These are phyloP conservation scores for Solidago caesia DNA, from an alignment of 129 eudicot species.

Conservation along the genomic window DNA sequence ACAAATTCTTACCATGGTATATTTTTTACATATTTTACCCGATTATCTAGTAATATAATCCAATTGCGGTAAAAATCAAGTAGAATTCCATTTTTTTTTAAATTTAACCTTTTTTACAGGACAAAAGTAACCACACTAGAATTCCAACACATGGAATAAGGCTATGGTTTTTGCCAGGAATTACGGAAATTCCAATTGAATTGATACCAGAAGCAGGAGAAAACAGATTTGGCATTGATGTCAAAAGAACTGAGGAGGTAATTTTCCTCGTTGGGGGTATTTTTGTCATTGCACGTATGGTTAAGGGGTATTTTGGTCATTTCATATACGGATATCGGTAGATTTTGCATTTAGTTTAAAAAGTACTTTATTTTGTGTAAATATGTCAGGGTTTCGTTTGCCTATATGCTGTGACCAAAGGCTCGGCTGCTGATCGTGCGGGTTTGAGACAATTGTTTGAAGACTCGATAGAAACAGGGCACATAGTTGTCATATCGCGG, in stretches of 20 bases:
- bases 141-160: conserved; percentile 40
- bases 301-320: neutral
- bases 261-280: neutral
- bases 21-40: neutral
- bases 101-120: conserved; percentile 3
- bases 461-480: conserved; percentile 37
- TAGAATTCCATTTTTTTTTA: neutral
- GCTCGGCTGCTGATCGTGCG: conserved; percentile 61
- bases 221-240: conserved; percentile 52
- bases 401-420: conserved; percentile 43
- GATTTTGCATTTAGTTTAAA: no score
- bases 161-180: conserved; percentile 65
- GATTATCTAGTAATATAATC: neutral
- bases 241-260: conserved; percentile 62
- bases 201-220: conserved; percentile 43
- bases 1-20: conserved; percentile 47
- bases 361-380: neutral
- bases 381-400: conserved; percentile 53
- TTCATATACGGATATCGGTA: neutral
- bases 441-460: conserved; percentile 44
- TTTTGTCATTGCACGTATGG: conserved; percentile 1
- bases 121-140: conserved; percentile 2
- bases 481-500: conserved; percentile 47
- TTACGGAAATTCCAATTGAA: conserved; percentile 42
- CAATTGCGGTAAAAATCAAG: neutral